Base-by-base conservation (phyloP, 2,329 filamentous ascomycete genomes). In the Huntiella omanensis region DNA sequence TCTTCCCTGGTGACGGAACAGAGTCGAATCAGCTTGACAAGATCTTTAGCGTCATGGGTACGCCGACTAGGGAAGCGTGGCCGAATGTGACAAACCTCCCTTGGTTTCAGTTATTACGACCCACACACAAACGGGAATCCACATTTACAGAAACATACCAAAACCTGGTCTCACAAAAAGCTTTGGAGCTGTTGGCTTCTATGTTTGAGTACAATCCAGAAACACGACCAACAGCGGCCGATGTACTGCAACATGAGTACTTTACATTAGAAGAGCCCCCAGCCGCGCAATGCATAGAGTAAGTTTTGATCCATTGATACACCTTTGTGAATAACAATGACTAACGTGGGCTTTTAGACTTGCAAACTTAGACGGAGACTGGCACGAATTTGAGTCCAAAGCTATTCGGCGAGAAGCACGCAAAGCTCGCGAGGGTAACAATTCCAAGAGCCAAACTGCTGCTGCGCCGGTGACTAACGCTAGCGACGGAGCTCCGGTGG, bases 361-460 rank as follows among this genome's bases (percentile, higher is more conserved):
- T 43, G 77, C 80, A 50, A 68, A 78, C 42, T 71, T 98, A 28
- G 76, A 91, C 55, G 91, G 91, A 16, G 91, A 98, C 55, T 98
- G 91, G 91, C 91, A 98, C 58, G 91, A 98, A 59, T 94, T 96
- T 56, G 91, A 98, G 64, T 93, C 85, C 47, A 98, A 98, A 64
- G 87, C 86, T 12, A 69, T 94, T 19, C 73, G 91, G 32, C 91
- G 91, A 54, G 87, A 95, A 60, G 88, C 86, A 54, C 84, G 91
- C 59, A 74, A 75, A 46, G 69, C 67, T 50, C 70, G 40, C 17
- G 48, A 47, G 40, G 28, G 4, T n/a, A 33, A 36, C 4, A 15
- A 7, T 28, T 28, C 22, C 3, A 28, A 28, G 22, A 28, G 8
- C 22, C 22, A 28, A 28, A 28, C 22, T 7, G 22, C 15, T 40